Percentiles rank a stretch among this genome's conserved stretches.
These are phyloP conservation scores for Penicillium goetzii DNA, from an alignment of 495 filamentous ascomycete genomes.

Conservation along the genomic window DNA sequence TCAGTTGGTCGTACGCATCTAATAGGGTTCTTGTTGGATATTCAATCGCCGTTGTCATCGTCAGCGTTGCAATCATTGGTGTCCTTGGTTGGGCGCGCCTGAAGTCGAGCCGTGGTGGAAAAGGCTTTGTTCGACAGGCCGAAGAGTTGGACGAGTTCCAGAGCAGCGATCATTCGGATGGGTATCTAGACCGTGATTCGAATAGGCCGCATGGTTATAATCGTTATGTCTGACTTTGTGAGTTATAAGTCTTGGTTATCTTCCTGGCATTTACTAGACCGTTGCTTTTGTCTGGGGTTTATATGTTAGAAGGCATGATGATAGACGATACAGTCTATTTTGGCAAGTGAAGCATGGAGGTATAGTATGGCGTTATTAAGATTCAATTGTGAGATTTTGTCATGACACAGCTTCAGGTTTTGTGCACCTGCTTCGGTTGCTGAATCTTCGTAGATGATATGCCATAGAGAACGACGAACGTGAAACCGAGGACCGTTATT, in stretches of 20 bases:
- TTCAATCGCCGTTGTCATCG: conserved; percentile 9
- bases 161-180: not conserved
- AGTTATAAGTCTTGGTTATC: not conserved
- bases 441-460: not conserved
- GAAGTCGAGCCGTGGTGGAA: not conserved
- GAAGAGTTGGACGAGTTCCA: conserved; percentile 1
- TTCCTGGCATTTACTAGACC: not conserved
- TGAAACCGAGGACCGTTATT: not conserved
- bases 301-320: not conserved
- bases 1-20: conserved; percentile 23
- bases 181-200: not conserved
- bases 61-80: not conserved
- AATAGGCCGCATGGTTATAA: not conserved
- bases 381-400: not conserved
- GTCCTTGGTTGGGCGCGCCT: not conserved
- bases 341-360: not conserved
- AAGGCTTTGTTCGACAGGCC: not conserved
- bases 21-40: conserved; percentile 18
- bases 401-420: not conserved
- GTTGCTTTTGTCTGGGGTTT: not conserved
- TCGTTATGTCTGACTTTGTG: not conserved
- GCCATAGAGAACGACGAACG: not conserved
- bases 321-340: not conserved
- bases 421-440: not conserved
- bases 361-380: not conserved